Evolutionary conservation across 2,329 filamentous ascomycete species (phyloP).

Genomic region (Eurotiales sp.): DNA sequence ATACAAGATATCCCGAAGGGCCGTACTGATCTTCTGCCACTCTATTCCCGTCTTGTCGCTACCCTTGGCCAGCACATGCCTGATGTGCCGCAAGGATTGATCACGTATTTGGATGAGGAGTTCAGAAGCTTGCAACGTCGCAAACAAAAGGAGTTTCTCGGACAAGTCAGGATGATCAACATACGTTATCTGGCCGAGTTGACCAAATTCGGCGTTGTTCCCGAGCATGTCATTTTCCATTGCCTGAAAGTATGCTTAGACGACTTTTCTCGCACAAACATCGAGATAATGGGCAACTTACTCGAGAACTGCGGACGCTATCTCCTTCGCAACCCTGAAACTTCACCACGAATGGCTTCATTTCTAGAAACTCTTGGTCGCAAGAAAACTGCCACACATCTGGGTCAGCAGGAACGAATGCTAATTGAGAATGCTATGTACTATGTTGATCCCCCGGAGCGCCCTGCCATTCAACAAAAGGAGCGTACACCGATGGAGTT

Average conservation of each 20-base stretch:
- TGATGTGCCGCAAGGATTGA: conserved; percentile 87
- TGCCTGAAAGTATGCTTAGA: conserved; percentile 96
- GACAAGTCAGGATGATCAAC: conserved; percentile 88
- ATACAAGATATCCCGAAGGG: conserved; percentile 94
- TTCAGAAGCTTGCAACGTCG: conserved; percentile 94
- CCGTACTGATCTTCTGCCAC: conserved; percentile 81
- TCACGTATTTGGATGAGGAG: conserved; percentile 90
- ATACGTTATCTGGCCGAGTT: conserved; percentile 96
- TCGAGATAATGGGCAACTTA: conserved; percentile 95
- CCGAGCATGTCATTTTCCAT: conserved; percentile 97
- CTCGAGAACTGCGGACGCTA: conserved; percentile 96
- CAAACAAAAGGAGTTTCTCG: conserved; percentile 96
- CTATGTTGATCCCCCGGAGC: conserved; percentile 92
- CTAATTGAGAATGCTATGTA: conserved; percentile 97
- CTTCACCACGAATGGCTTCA: conserved; percentile 84
- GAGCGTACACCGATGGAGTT: conserved; percentile 90
- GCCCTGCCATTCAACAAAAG: conserved; percentile 92
- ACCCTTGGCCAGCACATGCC: conserved; percentile 92
- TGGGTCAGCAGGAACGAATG: conserved; percentile 95
- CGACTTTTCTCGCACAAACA: conserved; percentile 98
- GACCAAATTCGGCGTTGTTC: conserved; percentile 96
- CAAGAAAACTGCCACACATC: conserved; percentile 92
- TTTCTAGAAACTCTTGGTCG: conserved; percentile 93
- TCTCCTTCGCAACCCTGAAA: conserved; percentile 86
- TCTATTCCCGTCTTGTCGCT: conserved; percentile 88